Conservation (phyloP, 2,329 filamentous ascomycete genomes). For the Diplodia sapinea region DNA sequence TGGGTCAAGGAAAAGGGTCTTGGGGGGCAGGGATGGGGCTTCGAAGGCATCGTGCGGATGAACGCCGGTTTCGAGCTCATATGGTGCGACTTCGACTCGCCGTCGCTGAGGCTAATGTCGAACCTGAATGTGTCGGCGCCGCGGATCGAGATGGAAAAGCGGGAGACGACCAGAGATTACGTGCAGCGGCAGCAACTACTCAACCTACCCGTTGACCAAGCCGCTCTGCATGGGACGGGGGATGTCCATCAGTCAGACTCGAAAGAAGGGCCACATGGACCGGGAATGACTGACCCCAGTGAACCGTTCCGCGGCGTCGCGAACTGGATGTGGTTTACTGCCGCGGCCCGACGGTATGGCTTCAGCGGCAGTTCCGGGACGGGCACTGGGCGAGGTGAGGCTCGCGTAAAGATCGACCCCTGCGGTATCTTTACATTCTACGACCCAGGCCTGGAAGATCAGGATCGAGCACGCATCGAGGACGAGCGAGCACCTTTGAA, state of each 20-base stretch:
- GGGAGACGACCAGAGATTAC: neutral
- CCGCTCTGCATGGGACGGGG: neutral
- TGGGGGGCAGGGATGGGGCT: conserved; percentile 55
- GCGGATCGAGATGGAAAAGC: conserved; percentile 37
- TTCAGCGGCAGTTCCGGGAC: conserved; percentile 34
- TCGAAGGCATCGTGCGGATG: conserved; percentile 59
- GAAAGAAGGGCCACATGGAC: conserved; percentile 35
- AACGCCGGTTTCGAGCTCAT: conserved; percentile 60
- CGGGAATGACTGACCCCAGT: conserved; percentile 34
- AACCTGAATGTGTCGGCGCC: conserved; percentile 57
- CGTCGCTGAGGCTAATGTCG: conserved; percentile 52
- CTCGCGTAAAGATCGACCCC: conserved; percentile 47
- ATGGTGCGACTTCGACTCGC: conserved; percentile 59
- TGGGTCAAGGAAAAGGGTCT: conserved; percentile 52
- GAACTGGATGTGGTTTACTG: conserved; percentile 50
- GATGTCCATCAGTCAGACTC: neutral
- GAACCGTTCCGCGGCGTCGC: conserved; percentile 34
- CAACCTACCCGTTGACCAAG: neutral
- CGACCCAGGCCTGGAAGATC: conserved; percentile 45
- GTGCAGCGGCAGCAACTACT: too few species aligned
- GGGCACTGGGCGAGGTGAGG: conserved; percentile 52
- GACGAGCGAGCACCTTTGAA: conserved; percentile 50
- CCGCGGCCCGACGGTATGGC: conserved; percentile 52
- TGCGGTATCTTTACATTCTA: conserved; percentile 58
- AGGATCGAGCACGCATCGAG: conserved; percentile 41